Percentiles rank a stretch among this genome's conserved stretches.
Conservation (phyloP, 805 yeast species). For the Yamadazyma phyllophila region DNA sequence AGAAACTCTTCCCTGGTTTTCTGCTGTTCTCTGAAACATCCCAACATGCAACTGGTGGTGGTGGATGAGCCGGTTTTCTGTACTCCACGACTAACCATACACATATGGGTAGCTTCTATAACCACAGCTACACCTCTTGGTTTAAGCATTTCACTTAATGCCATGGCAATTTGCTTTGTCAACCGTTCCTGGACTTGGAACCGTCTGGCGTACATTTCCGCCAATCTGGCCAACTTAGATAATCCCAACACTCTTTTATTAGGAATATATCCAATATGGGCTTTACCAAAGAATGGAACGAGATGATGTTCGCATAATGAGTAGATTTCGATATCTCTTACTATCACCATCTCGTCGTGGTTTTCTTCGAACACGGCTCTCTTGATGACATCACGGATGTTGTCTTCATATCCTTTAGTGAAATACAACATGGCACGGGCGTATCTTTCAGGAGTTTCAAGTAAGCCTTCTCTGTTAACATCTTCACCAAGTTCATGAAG, state of each 20-base stretch:
- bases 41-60: constrained; percentile 95
- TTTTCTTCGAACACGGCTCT: constrained; percentile 97
- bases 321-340: constrained; percentile 87
- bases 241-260: constrained; percentile 89
- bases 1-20: constrained; percentile 96
- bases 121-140: constrained; percentile 99
- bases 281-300: constrained; percentile 96
- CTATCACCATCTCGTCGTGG: constrained; percentile 99
- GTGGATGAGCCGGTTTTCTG: constrained; percentile 94
- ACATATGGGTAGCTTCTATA: constrained; percentile 97
- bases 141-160: constrained; percentile 81
- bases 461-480: constrained; percentile 77
- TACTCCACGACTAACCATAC: constrained; percentile 98
- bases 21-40: constrained; percentile 90
- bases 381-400: constrained; percentile 86
- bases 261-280: constrained; percentile 97
- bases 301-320: constrained; percentile 96
- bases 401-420: constrained; percentile 96
- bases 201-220: constrained; percentile 95
- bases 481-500: constrained; percentile 90
- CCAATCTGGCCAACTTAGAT: constrained; percentile 88
- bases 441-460: constrained; percentile 93
- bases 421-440: constrained; percentile 95
- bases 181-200: constrained; percentile 97
- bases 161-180: constrained; percentile 97